Conservation (phyloP, 768 basidiomycete genomes). For the Serendipita sp. region DNA sequence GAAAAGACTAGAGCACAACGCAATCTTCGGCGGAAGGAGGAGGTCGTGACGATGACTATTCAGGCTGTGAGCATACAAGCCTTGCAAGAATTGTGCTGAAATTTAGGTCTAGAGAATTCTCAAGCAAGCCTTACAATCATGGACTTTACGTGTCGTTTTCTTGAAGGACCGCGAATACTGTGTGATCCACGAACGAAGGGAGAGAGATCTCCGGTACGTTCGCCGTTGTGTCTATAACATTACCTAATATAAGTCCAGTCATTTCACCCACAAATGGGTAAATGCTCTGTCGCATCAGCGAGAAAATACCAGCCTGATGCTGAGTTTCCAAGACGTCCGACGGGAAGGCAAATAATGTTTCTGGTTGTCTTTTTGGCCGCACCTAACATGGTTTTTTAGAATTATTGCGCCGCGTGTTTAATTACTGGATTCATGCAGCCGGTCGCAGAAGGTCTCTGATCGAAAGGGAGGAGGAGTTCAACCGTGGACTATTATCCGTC, state of each 20-base stretch:
- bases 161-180: slow-evolving; percentile 60
- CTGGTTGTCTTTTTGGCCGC: neutral
- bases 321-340: slow-evolving; percentile 67
- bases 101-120: slow-evolving; percentile 15
- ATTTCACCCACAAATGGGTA: slow-evolving; percentile 56
- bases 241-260: slow-evolving; percentile 20
- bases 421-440: slow-evolving; percentile 48
- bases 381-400: slow-evolving; percentile 25
- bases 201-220: slow-evolving; percentile 22
- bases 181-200: slow-evolving; percentile 31
- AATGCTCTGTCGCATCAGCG: slow-evolving; percentile 40
- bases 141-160: slow-evolving; percentile 61
- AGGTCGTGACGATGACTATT: neutral
- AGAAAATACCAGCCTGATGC: slow-evolving; percentile 63
- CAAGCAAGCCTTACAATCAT: slow-evolving; percentile 30
- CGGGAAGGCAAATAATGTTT: slow-evolving; percentile 39
- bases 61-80: neutral
- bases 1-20: neutral
- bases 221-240: neutral
- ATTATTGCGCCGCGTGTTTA: slow-evolving; percentile 45
- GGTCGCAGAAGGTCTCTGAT: slow-evolving; percentile 43
- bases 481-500: slow-evolving; percentile 29
- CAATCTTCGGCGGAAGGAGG: slow-evolving; percentile 3
- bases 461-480: slow-evolving; percentile 46
- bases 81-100: slow-evolving; percentile 20